Base-by-base conservation (phyloP, 345 rosid genomes). In the Microthlaspi erraticum region DNA sequence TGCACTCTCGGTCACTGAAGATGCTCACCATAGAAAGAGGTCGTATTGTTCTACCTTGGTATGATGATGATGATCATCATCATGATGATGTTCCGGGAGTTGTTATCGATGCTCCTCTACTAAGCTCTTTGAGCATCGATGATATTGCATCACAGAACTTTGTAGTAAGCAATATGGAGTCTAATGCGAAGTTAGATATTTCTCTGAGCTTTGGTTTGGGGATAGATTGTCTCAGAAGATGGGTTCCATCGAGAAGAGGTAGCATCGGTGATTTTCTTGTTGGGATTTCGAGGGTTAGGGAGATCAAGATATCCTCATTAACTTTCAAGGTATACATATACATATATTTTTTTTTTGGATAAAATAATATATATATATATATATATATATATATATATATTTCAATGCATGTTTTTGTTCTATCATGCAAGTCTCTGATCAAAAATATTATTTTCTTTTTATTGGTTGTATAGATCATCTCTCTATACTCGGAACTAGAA, bases 1-100 rank as follows among this genome's bases (percentile, higher is more conserved):
- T 63, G 56, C 56, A 48, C 5, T 63, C 68, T 56, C 29, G 4
- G 17, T 38, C 17, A 5, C 2, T 59, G 4, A 58, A 19, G 46
- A 38, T n/a, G 43, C 61, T 56, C 43, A 16, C 1, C 18, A 6
- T 17, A 9, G 13, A 7, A 31, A 5, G 43, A 17, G 2, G 2
- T 26, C 5, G 29, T 26, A 2, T 26, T 26, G 4, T 26, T 26
- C 4, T 26, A 26, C 29, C 0, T 26, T 2, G 29, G 29, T 26
- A 26, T 26, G 4, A 2, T n/a, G n/a, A n/a, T n/a, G n/a, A n/a
- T n/a, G n/a, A n/a, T n/a, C n/a, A n/a, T n/a, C n/a, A 3, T 26
- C n/a, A 26, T 26, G 29, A 26, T 26, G 29, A 26, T 26, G 11
- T 36, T 36, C 10, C 10, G 11, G 48, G 48, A 38, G 34, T 59